Base-by-base conservation (phyloP, 352 stramenopile genomes). In the Phytophthora colocasiae region DNA sequence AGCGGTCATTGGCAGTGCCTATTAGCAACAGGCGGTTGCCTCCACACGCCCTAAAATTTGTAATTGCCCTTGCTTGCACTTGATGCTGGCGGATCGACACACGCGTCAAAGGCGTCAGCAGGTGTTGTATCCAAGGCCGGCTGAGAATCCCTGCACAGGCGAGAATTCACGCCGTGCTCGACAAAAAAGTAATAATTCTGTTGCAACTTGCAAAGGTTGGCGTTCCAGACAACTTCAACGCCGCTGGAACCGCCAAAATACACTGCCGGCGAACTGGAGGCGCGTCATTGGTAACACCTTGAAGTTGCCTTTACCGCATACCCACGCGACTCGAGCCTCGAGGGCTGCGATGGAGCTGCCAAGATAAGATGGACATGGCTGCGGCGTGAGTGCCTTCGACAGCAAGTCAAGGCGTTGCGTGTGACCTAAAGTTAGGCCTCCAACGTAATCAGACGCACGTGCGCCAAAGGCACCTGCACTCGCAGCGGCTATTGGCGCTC, bases 361-460 rank as follows among this genome's bases (percentile, higher is more conserved):
- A 54, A 49, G 54, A 71, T 61, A 71, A 66, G 63, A 67, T 36
- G 51, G 48, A 52, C 38, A 52, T 40, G 44, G 29, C 47, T 53
- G 27, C 38, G 27, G 40, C 8, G 17, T 60, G 39, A 61, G 54
- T 32, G 41, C 19, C 41, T 53, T 53, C 38, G 58, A 39, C 14
- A 24, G 56, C 57, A 0, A 12, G 46, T 65, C 46, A 65, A 29
- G 22, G 24, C 9, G 31, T 12, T 38, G 57, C 5, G 6, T 24
- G 58, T 66, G 40, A 67, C 50, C 56, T 58, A 54, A 14, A 34
- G 24, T 19, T 39, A 38, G 58, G 47, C 61, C 19, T 14, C 6
- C 22, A 32, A 31, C 39, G 38, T 73, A 73, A 73, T 69, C 53
- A 76, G 63, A 59, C 52, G 38, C 41, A 63, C 69, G 69, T 73